Conservation (phyloP, 179 eudicot species). For the Sideroxylon spinosum region DNA sequence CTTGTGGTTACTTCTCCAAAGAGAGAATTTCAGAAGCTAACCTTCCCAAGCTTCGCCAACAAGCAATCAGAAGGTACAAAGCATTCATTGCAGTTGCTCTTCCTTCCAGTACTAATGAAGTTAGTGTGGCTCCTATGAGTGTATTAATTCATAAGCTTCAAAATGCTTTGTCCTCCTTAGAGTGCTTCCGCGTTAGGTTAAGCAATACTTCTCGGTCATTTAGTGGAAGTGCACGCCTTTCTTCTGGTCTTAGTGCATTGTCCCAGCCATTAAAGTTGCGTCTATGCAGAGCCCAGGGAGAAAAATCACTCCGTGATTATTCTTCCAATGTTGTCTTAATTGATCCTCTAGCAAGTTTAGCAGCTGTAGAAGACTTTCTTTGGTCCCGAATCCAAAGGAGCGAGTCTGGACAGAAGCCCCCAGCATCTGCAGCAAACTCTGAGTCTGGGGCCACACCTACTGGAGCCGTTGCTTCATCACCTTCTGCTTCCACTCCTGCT, state of each 20-base stretch:
- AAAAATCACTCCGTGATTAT: constrained; percentile 93
- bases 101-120: constrained; percentile 42
- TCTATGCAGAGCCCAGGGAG: constrained; percentile 87
- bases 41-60: constrained; percentile 79
- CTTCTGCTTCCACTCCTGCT: constrained; percentile 66
- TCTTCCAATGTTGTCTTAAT: constrained; percentile 88
- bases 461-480: constrained; percentile 62
- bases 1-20: constrained; percentile 79
- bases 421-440: constrained; percentile 61
- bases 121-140: constrained; percentile 56
- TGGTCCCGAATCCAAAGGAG: constrained; percentile 91
- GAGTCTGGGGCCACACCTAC: constrained; percentile 58
- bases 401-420: constrained; percentile 78
- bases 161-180: constrained; percentile 85
- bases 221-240: constrained; percentile 72
- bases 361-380: constrained; percentile 91
- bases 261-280: constrained; percentile 95
- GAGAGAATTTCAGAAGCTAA: constrained; percentile 68
- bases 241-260: constrained; percentile 86
- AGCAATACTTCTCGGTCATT: constrained; percentile 83
- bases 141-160: constrained; percentile 88
- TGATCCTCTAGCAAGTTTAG: constrained; percentile 95
- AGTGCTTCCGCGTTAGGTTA: constrained; percentile 87
- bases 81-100: constrained; percentile 75
- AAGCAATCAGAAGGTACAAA: constrained; percentile 76